phyloP scores from a whole-genome alignment of 208 protist species.

The Endotrypanum monterogeii region DNA sequence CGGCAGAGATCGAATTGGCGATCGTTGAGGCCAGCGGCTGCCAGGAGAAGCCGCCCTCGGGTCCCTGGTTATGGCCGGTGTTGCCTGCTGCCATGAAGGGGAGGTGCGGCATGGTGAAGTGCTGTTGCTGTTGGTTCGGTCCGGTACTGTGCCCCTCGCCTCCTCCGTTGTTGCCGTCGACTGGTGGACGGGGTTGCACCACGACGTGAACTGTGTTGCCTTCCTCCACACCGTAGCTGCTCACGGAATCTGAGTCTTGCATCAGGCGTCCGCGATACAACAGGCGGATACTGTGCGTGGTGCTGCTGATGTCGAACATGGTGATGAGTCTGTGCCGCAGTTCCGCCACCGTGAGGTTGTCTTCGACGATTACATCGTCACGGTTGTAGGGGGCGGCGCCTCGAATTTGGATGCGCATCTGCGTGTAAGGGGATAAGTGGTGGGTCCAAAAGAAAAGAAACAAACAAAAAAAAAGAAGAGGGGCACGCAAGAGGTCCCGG shows the following conservation, averaged over 20 bases:
- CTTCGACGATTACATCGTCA: slow-evolving; percentile 45
- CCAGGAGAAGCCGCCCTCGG: slow-evolving; percentile 9
- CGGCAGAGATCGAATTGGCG: slow-evolving; percentile 15
- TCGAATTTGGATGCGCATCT: slow-evolving; percentile 30
- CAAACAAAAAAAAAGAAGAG: background rate
- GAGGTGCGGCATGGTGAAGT: slow-evolving; percentile 7
- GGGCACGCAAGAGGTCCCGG: no score
- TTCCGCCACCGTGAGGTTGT: slow-evolving; percentile 39
- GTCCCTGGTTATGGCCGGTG: background rate
- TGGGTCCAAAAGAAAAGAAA: background rate
- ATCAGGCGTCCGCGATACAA: slow-evolving; percentile 41
- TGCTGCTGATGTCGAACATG: slow-evolving; percentile 27
- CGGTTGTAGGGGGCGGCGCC: slow-evolving; percentile 19
- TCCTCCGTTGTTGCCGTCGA: background rate
- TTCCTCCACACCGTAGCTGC: slow-evolving; percentile 39
- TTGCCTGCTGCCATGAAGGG: slow-evolving; percentile 1
- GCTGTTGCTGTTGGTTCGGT: slow-evolving; percentile 14
- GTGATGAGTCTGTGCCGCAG: slow-evolving; percentile 39
- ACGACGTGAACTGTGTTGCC: slow-evolving; percentile 50
- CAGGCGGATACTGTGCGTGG: slow-evolving; percentile 32
- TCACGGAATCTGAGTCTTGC: slow-evolving; percentile 27
- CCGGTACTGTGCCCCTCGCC: background rate
- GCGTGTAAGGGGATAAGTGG: background rate
- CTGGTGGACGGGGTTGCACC: slow-evolving; percentile 15
- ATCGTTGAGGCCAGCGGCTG: slow-evolving; percentile 14